Conservation (phyloP, 345 rosid species). For the Brassica cretica region DNA sequence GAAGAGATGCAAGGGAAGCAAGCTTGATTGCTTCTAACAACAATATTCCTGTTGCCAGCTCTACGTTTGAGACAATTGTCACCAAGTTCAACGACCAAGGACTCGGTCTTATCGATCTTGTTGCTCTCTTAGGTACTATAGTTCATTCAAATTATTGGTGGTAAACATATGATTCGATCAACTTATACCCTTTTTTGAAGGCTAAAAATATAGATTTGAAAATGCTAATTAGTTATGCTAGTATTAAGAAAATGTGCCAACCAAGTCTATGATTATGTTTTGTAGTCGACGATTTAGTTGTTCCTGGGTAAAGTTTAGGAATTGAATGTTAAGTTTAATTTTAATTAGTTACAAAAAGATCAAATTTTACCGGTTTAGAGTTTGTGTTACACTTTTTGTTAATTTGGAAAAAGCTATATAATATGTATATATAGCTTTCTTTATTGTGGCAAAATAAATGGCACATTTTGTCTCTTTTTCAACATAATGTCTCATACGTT, state of each 20-base stretch:
- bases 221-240: not conserved
- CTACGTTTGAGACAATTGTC: slow-evolving; percentile 60
- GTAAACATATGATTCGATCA: not conserved
- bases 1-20: slow-evolving; percentile 68
- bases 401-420: not conserved
- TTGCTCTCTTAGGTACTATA: slow-evolving; percentile 62
- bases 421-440: no score
- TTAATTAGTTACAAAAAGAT: no score
- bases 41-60: slow-evolving; percentile 65
- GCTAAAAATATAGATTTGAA: not conserved
- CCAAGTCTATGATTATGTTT: not conserved
- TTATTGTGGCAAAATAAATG: not conserved
- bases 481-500: not conserved
- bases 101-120: slow-evolving; percentile 65
- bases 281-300: not conserved
- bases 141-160: not conserved
- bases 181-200: not conserved
- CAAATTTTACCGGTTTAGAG: no score
- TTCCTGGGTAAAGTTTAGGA: not conserved
- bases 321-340: not conserved
- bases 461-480: not conserved
- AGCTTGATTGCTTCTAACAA: slow-evolving; percentile 79
- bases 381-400: no score
- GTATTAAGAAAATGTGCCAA: not conserved
- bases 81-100: slow-evolving; percentile 58